Base-by-base conservation (phyloP, 2,329 filamentous ascomycete genomes). In the Calonectria montana region DNA sequence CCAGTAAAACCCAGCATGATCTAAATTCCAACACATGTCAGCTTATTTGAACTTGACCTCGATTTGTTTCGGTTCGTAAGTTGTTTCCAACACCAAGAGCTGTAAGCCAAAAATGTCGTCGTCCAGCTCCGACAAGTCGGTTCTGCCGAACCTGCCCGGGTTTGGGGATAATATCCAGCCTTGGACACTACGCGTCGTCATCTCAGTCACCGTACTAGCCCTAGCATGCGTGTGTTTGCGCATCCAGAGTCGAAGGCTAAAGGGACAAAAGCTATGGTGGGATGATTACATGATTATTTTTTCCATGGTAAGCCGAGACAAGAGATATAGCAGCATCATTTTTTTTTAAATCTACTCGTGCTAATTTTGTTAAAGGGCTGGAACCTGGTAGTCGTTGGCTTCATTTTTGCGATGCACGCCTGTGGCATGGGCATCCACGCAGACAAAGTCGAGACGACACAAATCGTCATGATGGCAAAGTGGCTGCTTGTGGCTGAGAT, bases 221-320 rank as follows among this genome's bases (percentile, higher is more conserved):
- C 72, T 84, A 21, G 43, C 81, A 1, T 77, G 81, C 3, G 84
- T 87, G 15, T 77, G 45, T n/a, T 76, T 88, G 16, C 82, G 87
- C 2, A 62, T 88, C 6, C 66, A 83, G 31, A 84, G 84, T 67
- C 84, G 86, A 13, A 81, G 81, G 61, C 77, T 86, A 53, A 86
- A 85, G 55, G 82, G 78, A 3, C 86, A 87, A 67, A 76, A 78
- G 70, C 75, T 88, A 6, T 88, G 87, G 87, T 87, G 86, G 87
- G 87, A 88, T 79, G 87, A 88, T 75, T 88, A 83, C 76, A 81
- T 87, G 77, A 86, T 88, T 67, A 69, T 88, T 0, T 87, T 84
- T 63, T 87, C 87, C 1, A 85, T 86, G 86, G 86, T 88, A 65
- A 71, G 73, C n/a, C 5, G 23, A 50, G n/a, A 15, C 59, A 27